A percentile compares a stretch with the other conserved stretches of the same genome.
These are phyloP conservation scores for Leonotis leonurus DNA, from an alignment of 257 asterid genomes.

Conservation along the genomic window DNA sequence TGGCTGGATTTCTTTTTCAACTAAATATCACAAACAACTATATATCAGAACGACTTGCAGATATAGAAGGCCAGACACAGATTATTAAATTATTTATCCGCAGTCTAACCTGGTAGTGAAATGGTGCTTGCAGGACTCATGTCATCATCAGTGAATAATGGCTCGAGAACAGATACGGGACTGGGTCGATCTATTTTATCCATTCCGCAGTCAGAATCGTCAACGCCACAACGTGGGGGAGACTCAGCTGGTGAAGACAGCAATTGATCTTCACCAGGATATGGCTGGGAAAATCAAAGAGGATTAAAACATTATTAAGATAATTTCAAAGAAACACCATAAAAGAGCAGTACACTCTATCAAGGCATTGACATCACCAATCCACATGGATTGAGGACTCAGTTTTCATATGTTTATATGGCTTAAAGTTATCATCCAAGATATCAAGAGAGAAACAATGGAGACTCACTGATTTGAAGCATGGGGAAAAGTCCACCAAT, in stretches of 20 bases:
- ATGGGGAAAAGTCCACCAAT: conserved; percentile 15
- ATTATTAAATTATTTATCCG: conserved; percentile 1
- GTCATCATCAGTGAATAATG: conserved; percentile 64
- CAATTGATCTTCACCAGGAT: conserved; percentile 31
- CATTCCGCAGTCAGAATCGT: conserved; percentile 31
- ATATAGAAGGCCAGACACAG: neutral
- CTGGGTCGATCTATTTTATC: conserved; percentile 71
- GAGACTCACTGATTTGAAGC: conserved; percentile 37
- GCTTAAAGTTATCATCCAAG: neutral
- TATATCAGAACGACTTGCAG: conserved; percentile 11
- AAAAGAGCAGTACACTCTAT: neutral
- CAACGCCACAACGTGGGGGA: conserved; percentile 33
- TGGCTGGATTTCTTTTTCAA: conserved; percentile 57
- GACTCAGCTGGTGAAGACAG: conserved; percentile 36
- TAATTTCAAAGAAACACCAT: neutral
- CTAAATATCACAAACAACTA: conserved; percentile 30
- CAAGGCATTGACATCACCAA: too few species aligned
- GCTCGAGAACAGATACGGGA: conserved; percentile 91
- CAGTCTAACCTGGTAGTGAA: conserved; percentile 51
- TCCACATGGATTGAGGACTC: too few species aligned
- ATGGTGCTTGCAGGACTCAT: conserved; percentile 69
- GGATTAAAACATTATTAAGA: conserved; percentile 3
- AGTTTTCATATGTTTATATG: neutral
- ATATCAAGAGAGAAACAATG: conserved; percentile 5
- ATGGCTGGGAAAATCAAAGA: conserved; percentile 26